Percentiles rank a stretch among this genome's conserved stretches.
These are phyloP conservation scores for Cryptococcus neoformans DNA, from an alignment of 1,284 basidiomycete species.

Conservation along the genomic window DNA sequence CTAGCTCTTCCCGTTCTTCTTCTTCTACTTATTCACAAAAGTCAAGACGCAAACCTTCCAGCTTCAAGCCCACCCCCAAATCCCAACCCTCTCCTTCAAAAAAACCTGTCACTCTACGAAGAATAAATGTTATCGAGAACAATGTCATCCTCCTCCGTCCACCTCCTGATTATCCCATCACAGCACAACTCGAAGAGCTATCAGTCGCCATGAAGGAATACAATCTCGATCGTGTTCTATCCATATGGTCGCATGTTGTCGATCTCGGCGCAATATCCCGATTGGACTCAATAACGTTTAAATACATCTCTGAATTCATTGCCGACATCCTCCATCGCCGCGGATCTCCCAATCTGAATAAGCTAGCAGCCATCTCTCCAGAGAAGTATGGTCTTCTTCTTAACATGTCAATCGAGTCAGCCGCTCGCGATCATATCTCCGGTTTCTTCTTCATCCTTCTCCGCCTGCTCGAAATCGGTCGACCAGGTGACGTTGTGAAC, in stretches of 20 bases:
- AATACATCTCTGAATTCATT: conserved; percentile 12
- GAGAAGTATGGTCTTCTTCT: conserved; percentile 13
- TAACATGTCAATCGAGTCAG: conserved; percentile 24
- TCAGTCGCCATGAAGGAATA: neutral
- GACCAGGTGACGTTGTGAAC: conserved; percentile 12
- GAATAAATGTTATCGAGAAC: too few species aligned
- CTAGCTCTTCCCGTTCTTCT: too few species aligned
- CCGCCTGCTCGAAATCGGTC: conserved; percentile 14
- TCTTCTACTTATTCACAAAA: too few species aligned
- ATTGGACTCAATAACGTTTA: conserved; percentile 5
- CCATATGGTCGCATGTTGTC: conserved; percentile 12
- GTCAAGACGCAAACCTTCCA: too few species aligned
- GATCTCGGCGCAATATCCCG: conserved; percentile 2
- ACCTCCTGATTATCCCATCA: conserved; percentile 13
- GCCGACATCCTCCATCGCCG: neutral
- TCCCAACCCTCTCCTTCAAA: too few species aligned
- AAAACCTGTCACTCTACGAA: too few species aligned
- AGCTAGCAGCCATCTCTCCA: conserved; percentile 7
- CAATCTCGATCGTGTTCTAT: conserved; percentile 3
- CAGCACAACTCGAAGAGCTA: conserved; percentile 4
- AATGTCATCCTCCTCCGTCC: conserved; percentile 13
- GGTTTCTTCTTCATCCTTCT: conserved; percentile 22
- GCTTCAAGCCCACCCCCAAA: too few species aligned
- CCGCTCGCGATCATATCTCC: conserved; percentile 15
- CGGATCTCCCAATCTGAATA: conserved; percentile 1